Evolutionary conservation across 495 filamentous ascomycete species (phyloP).

Genomic region (Aspergillus homomorphus): DNA sequence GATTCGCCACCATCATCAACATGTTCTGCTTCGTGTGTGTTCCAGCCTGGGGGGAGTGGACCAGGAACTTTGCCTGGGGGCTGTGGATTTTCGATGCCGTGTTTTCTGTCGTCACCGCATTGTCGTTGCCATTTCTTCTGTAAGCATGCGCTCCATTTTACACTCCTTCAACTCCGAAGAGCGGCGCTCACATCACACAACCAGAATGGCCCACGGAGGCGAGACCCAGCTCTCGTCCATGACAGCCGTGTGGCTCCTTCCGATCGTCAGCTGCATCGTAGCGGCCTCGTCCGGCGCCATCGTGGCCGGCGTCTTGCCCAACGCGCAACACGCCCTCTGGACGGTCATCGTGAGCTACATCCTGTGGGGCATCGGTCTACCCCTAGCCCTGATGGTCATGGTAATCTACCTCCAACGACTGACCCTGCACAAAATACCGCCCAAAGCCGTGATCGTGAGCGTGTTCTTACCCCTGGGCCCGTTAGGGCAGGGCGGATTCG

Average conservation of each 20-base stretch:
- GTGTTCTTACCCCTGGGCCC: conserved; percentile 62
- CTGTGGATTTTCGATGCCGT: conserved; percentile 60
- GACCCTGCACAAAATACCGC: conserved; percentile 53
- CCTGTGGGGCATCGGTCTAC: conserved; percentile 58
- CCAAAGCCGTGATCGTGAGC: conserved; percentile 57
- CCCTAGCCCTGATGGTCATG: conserved; percentile 52
- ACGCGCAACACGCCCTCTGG: conserved; percentile 51
- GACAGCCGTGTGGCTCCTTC: conserved; percentile 60
- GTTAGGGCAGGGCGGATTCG: conserved; percentile 57
- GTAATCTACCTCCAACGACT: conserved; percentile 62
- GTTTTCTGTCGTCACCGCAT: conserved; percentile 46
- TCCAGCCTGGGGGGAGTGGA: conserved; percentile 47
- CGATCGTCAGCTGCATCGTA: conserved; percentile 58
- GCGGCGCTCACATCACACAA: background rate
- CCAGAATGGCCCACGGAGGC: conserved; percentile 31
- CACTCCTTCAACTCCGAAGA: background rate
- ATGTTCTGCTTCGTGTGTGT: conserved; percentile 56
- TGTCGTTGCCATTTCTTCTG: conserved; percentile 57
- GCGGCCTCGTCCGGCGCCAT: conserved; percentile 54
- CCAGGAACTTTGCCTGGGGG: conserved; percentile 42
- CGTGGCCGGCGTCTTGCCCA: conserved; percentile 51
- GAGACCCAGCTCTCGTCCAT: conserved; percentile 43
- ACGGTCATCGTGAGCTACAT: conserved; percentile 56
- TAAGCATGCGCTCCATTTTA: conserved; percentile 27
- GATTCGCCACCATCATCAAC: conserved; percentile 59